Base-by-base conservation (phyloP, 176 grass and related monocot genomes). In the barley (Hordeum vulgare) region DNA sequence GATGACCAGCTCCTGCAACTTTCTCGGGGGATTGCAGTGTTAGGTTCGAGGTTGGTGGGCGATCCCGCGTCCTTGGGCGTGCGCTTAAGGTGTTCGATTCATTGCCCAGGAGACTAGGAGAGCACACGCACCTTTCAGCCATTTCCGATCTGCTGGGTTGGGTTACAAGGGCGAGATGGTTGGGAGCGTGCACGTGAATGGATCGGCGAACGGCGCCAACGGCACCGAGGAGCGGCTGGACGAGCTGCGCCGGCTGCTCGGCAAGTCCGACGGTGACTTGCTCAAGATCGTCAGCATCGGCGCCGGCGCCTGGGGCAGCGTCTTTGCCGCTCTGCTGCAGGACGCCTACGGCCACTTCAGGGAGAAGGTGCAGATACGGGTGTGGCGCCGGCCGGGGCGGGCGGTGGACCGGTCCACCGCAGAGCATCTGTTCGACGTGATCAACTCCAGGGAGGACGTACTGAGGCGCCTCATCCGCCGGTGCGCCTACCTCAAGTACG, bases 261-360 rank as follows among this genome's bases (percentile, higher is more conserved):
- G 96, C 45, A 99, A 99, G 85, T 87, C 93, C 3, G 91, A 99
- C 9, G 91, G 87, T 11, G 96, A 94, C 83, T 18, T 99, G 78
- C 90, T 99, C 54, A 99, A 96, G 91, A 99, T 99, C 86, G 96
- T 99, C 11, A 84, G 96, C 65, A 90, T 99, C 27, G 96, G 96
- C 9, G 91, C 96, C 12, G 96, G 96, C 7, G 96, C 96, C 29
- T 99, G 96, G 93, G 96, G 96, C 59, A 99, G 93, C 39, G 96
- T 96, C 39, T 96, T 99, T 39, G 93, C 96, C 4, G 96, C 96
- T 3, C 91, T 99, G 6, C 66, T 99, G 77, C 96, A 99, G 75
- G 96, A 96, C 61, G 96, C 93, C 24, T 96, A 99, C 29, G 93
- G 96, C 27, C 85, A 89, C 80, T 88, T 92, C 58, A 84, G 96